A percentile compares a stretch with the other conserved stretches of the same genome.
Evolutionary conservation across 2,329 filamentous ascomycete species (phyloP).

Genomic region (Sclerotinia sclerotiorum): DNA sequence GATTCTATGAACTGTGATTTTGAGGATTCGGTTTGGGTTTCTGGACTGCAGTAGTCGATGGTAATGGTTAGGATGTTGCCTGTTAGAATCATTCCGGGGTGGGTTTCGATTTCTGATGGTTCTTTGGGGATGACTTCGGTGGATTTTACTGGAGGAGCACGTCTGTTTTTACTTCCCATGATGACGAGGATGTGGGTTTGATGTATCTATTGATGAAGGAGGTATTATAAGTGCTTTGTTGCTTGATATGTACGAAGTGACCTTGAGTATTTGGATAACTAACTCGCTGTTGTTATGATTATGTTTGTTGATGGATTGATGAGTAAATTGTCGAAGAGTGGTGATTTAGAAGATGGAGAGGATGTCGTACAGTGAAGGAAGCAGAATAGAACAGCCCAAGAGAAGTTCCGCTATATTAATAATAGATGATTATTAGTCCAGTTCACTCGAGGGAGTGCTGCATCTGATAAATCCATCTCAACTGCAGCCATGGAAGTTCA

Average conservation of each 20-base stretch:
- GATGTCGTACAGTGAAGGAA: neutral
- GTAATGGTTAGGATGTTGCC: neutral
- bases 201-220: neutral
- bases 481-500: neutral
- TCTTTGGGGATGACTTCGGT: neutral
- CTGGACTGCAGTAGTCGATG: neutral
- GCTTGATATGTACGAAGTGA: neutral
- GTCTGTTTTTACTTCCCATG: slow-evolving; percentile 1
- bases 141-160: neutral
- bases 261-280: neutral
- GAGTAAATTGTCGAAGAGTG: neutral
- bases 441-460: neutral
- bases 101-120: neutral
- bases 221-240: neutral
- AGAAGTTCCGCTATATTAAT: neutral
- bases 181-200: neutral
- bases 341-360: neutral
- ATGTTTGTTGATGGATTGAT: neutral
- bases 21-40: neutral
- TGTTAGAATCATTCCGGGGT: neutral
- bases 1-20: neutral
- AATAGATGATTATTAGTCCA: neutral
- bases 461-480: neutral
- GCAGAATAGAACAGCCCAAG: neutral
- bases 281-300: neutral